These are phyloP conservation scores for Gastrolobium villosum DNA, from an alignment of 306 rosid species.

Conservation along the genomic window DNA sequence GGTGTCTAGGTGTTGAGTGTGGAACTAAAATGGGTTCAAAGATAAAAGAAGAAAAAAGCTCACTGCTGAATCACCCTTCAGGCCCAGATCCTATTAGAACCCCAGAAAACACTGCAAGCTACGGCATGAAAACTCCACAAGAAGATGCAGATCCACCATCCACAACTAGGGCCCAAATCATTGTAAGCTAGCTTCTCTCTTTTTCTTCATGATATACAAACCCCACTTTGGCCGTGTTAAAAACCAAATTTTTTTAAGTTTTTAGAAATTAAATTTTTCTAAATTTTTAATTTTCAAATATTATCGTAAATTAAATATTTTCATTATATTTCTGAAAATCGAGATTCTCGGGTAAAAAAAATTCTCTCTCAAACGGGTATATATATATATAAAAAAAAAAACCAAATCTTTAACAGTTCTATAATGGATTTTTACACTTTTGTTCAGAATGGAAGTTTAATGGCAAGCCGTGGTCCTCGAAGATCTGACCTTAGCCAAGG, in stretches of 20 bases:
- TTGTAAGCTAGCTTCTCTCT: background rate
- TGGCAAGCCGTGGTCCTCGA: slow-evolving; percentile 24
- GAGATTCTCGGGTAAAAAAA: too few species aligned
- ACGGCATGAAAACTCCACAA: background rate
- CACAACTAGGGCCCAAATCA: background rate
- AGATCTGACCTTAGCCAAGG: slow-evolving; percentile 17
- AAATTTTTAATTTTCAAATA: too few species aligned
- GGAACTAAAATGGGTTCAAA: background rate
- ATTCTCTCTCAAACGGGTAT: too few species aligned
- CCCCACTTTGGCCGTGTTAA: too few species aligned
- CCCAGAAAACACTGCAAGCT: background rate
- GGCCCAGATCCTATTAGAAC: background rate
- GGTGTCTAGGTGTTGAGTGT: slow-evolving; percentile 53
- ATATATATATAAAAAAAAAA: too few species aligned
- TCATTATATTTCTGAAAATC: too few species aligned
- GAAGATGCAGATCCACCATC: slow-evolving; percentile 38
- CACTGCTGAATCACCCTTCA: background rate
- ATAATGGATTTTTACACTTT: background rate
- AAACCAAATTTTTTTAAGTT: too few species aligned
- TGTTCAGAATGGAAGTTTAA: slow-evolving; percentile 14
- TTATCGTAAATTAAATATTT: too few species aligned
- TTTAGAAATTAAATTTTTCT: too few species aligned
- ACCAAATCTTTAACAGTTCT: background rate
- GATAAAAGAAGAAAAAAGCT: background rate
- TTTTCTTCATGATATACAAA: background rate